Base-by-base conservation (phyloP, 306 rosid genomes). In the Lathyrus aphaca region DNA sequence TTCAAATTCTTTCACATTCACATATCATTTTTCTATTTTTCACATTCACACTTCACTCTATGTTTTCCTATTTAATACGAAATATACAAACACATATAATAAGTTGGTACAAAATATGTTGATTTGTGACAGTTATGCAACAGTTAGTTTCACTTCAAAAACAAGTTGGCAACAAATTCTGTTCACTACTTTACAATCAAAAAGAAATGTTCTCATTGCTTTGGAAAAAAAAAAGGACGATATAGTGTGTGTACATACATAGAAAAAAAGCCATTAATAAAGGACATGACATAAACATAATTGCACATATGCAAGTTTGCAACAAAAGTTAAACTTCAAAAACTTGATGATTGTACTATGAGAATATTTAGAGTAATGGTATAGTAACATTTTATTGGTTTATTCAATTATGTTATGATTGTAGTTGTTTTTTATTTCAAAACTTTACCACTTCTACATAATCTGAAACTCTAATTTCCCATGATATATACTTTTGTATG, bases 201-300 rank as follows among this genome's bases (percentile, higher is more conserved):
- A 53, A 53, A 10, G 32, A 53, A n/a, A 21, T 53, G 56, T 53
- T 53, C 32, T 21, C 59, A 25, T 55, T 25, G 62, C 39, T 55
- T 55, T 27, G 62, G n/a, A 13, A 14, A 55, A 13, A 14, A 55
- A 13, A 25, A 55, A 27, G 62, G 30, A 13, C 14, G 4, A 3
- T 54, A 2, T 54, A 53, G 60, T 25, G 35, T 54, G 61, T 55
- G 61, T 21, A 55, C 61, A 55, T 25, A 6, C 38, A 55, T 25
- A 25, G 2, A 51, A 19, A 51, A 19, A 19, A 5, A 51, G 58
- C 14, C 23, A 4, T 19, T 51, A 14, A 53, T 11, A 53, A 53
- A 14, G 32, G 32, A 19, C 14, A 5, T 53, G 32, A 21, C 32
- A 19, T 51, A 50, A 9, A 50, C 29, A 18, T 18, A 51, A 50